phyloP scores from a whole-genome alignment of 1,284 basidiomycete genomes.

The Ustilago loliicola region DNA sequence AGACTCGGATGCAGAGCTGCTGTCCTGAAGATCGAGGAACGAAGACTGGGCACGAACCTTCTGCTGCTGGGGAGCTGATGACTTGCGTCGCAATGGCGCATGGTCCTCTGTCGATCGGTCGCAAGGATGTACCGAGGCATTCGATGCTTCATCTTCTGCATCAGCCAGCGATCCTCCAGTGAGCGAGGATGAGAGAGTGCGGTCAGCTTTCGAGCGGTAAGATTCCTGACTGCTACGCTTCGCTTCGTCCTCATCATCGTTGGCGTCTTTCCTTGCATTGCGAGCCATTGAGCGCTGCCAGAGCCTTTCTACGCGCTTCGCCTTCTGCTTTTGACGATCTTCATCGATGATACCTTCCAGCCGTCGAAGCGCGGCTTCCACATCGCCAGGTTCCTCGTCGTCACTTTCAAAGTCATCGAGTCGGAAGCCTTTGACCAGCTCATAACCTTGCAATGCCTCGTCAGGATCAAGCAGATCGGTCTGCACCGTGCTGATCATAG shows the following conservation, averaged over 20 bases:
- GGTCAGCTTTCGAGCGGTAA: constrained; percentile 22
- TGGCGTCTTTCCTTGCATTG: constrained; percentile 26
- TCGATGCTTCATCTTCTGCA: constrained; percentile 35
- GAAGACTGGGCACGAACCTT: constrained; percentile 20
- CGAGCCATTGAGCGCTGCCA: constrained; percentile 55
- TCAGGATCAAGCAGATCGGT: constrained; percentile 65
- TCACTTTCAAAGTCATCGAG: constrained; percentile 60
- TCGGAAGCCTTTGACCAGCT: constrained; percentile 65
- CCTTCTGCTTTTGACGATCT: constrained; percentile 56
- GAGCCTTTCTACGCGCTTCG: constrained; percentile 54
- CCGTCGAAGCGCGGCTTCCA: constrained; percentile 62
- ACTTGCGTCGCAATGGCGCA: background rate
- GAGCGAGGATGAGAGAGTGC: constrained; percentile 32
- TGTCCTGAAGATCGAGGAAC: constrained; percentile 36
- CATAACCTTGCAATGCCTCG: constrained; percentile 63
- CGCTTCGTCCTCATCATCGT: background rate
- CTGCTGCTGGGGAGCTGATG: constrained; percentile 7
- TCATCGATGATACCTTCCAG: constrained; percentile 67
- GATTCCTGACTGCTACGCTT: constrained; percentile 26
- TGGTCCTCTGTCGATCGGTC: constrained; percentile 23
- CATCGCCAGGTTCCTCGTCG: constrained; percentile 64
- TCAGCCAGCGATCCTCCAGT: constrained; percentile 45
- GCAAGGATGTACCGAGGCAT: constrained; percentile 28
- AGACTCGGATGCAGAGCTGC: constrained; percentile 30
- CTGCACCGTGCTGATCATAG: constrained; percentile 55